These are phyloP conservation scores for Skeletonema marinoi DNA, from an alignment of 108 stramenopile species.

Conservation along the genomic window DNA sequence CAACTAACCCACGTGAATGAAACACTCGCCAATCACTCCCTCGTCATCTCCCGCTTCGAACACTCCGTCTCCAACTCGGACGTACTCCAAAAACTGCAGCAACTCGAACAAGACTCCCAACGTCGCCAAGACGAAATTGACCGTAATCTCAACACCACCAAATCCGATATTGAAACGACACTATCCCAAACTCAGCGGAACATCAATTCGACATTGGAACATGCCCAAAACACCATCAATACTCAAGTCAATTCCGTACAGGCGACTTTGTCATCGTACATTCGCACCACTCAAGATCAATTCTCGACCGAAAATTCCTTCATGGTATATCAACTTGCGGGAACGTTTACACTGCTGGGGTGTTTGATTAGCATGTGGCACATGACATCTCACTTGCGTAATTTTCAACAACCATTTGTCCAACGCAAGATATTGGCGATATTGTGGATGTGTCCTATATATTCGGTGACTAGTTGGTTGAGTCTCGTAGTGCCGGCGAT, in stretches of 20 bases:
- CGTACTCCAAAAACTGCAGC: slow-evolving; percentile 60
- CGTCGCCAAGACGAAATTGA: slow-evolving; percentile 7
- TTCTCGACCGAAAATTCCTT: slow-evolving; percentile 92
- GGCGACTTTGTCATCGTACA: slow-evolving; percentile 48
- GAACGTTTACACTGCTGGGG: slow-evolving; percentile 87
- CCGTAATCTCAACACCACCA: slow-evolving; percentile 8
- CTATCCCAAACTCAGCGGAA: neutral
- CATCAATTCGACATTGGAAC: neutral
- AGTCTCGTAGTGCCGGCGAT: slow-evolving; percentile 72
- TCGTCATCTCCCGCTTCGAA: slow-evolving; percentile 75
- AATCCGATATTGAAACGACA: slow-evolving; percentile 18
- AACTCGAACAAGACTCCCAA: slow-evolving; percentile 70
- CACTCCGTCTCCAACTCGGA: slow-evolving; percentile 80
- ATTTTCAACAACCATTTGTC: slow-evolving; percentile 82
- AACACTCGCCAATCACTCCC: slow-evolving; percentile 43
- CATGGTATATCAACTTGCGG: slow-evolving; percentile 92
- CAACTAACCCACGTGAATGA: slow-evolving; percentile 4
- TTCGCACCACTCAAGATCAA: slow-evolving; percentile 83
- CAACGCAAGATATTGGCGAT: slow-evolving; percentile 92
- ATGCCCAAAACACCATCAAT: slow-evolving; percentile 41
- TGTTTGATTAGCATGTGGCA: slow-evolving; percentile 93
- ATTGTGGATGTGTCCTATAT: slow-evolving; percentile 91
- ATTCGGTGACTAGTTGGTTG: slow-evolving; percentile 84
- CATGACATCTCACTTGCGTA: slow-evolving; percentile 85
- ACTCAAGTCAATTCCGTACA: slow-evolving; percentile 35